phyloP scores from a whole-genome alignment of 768 basidiomycete genomes.

The Phaeotremella fagi region DNA sequence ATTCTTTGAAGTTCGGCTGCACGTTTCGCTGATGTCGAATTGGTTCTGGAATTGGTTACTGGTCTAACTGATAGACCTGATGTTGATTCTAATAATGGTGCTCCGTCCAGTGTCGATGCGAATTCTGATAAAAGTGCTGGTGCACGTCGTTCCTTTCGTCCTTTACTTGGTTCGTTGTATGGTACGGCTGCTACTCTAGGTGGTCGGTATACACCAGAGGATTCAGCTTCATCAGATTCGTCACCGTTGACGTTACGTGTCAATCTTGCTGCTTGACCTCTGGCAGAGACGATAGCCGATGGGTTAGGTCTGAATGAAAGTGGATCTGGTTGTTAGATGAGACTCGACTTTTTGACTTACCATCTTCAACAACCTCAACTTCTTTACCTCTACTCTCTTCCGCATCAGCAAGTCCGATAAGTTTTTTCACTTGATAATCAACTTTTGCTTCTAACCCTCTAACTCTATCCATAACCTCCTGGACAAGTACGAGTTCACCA shows the following conservation, averaged over 20 bases:
- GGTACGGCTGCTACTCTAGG: conserved; percentile 86
- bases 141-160: conserved; percentile 53
- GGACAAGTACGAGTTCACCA: conserved; percentile 70
- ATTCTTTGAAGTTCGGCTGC: conserved; percentile 74
- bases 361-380: conserved; percentile 56
- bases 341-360: conserved; percentile 50
- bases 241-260: conserved; percentile 7
- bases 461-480: conserved; percentile 82
- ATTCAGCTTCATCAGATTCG: conserved; percentile 18
- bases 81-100: conserved; percentile 48
- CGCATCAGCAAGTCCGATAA: conserved; percentile 69
- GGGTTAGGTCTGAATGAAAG: conserved; percentile 90
- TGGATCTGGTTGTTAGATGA: conserved; percentile 59
- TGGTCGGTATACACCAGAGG: conserved; percentile 53
- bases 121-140: conserved; percentile 46
- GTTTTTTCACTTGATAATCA: conserved; percentile 93
- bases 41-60: conserved; percentile 33
- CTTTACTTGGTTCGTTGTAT: conserved; percentile 56
- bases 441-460: conserved; percentile 78
- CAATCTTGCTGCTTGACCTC: conserved; percentile 6
- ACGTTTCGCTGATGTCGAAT: conserved; percentile 58
- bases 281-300: conserved; percentile 56
- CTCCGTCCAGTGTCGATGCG: conserved; percentile 40
- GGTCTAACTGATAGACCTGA: conserved; percentile 48
- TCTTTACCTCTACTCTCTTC: conserved; percentile 24